A percentile compares a stretch with the other conserved stretches of the same genome.
Evolutionary conservation across 495 filamentous ascomycete species (phyloP).

Genomic region (Neurospora sp.): DNA sequence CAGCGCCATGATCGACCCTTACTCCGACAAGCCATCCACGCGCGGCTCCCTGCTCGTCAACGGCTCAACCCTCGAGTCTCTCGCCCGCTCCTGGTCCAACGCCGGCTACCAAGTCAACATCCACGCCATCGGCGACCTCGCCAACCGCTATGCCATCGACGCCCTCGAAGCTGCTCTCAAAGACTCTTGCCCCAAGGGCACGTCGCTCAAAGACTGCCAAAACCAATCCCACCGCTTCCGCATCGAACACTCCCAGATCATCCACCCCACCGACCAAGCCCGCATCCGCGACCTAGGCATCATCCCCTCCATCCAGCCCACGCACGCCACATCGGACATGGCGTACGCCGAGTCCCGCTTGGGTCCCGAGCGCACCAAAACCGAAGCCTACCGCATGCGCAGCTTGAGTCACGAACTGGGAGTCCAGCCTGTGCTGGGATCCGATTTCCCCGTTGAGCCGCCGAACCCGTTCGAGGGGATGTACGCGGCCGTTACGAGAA

Average conservation of each 20-base stretch:
- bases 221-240: conserved; percentile 38
- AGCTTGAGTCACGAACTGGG: conserved; percentile 28
- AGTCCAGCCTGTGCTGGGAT: conserved; percentile 42
- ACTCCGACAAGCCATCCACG: conserved; percentile 44
- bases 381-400: conserved; percentile 50
- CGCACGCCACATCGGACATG: conserved; percentile 57
- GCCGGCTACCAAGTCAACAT: conserved; percentile 50
- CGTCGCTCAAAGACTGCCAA: conserved; percentile 33
- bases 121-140: conserved; percentile 56
- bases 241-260: conserved; percentile 58
- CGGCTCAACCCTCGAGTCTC: conserved; percentile 36
- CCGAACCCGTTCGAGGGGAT: conserved; percentile 50
- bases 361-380: conserved; percentile 34
- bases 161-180: conserved; percentile 39
- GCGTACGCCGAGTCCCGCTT: conserved; percentile 47
- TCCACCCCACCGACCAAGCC: conserved; percentile 48
- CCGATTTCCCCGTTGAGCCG: conserved; percentile 58
- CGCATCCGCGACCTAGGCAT: conserved; percentile 45
- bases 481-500: conserved; percentile 50
- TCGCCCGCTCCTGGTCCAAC: conserved; percentile 39
- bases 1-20: conserved; percentile 52
- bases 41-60: conserved; percentile 53
- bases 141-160: conserved; percentile 48
- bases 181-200: conserved; percentile 33
- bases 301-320: conserved; percentile 57